Evolutionary conservation across 2,329 filamentous ascomycete species (phyloP).

Genomic region (Ascochyta koolunga): DNA sequence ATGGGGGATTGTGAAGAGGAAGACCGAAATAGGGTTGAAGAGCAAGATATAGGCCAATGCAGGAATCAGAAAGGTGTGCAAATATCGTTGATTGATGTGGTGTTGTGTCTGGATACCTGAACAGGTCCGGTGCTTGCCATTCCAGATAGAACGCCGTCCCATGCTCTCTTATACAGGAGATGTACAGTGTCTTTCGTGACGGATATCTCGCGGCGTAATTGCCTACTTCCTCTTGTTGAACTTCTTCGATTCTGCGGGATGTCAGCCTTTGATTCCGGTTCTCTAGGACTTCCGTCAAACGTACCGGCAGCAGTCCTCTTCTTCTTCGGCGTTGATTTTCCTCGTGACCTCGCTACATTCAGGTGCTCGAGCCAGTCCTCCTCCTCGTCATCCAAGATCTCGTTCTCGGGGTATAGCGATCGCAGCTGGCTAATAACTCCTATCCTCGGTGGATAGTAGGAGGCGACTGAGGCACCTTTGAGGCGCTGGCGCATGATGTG

Average conservation of each 20-base stretch:
- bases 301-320: conserved; percentile 67
- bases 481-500: conserved; percentile 90
- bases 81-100: neutral
- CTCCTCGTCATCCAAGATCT: conserved; percentile 76
- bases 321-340: conserved; percentile 90
- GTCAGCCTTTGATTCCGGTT: conserved; percentile 6
- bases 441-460: conserved; percentile 85
- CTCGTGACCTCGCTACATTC: conserved; percentile 59
- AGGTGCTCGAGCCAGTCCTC: conserved; percentile 80
- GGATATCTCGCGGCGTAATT: conserved; percentile 6
- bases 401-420: conserved; percentile 70
- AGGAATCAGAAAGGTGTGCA: neutral
- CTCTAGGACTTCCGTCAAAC: conserved; percentile 18
- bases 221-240: conserved; percentile 54
- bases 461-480: conserved; percentile 77
- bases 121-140: neutral
- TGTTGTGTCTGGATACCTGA: neutral
- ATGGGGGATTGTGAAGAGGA: conserved; percentile 22
- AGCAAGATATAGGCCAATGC: conserved; percentile 28
- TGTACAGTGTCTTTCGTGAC: conserved; percentile 17
- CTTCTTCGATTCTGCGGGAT: conserved; percentile 51
- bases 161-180: conserved; percentile 24
- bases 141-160: conserved; percentile 20
- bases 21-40: conserved; percentile 13
- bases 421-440: conserved; percentile 76